phyloP scores from a whole-genome alignment of 768 basidiomycete genomes.

The Boletellus ananas region DNA sequence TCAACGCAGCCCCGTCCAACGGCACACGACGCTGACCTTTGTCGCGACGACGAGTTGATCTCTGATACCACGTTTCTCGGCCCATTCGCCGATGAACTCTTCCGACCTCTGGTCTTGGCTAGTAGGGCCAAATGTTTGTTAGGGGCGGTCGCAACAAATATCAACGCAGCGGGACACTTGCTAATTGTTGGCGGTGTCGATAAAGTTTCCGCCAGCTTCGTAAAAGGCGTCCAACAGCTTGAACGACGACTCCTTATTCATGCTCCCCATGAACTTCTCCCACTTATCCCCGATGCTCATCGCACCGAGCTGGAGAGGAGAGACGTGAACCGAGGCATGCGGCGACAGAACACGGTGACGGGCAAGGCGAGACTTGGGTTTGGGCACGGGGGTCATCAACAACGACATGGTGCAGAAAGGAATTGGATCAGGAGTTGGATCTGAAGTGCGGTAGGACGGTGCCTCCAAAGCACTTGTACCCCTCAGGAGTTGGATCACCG shows the following conservation, averaged over 20 bases:
- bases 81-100: conserved; percentile 50
- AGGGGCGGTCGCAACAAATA: too few relatives aligned
- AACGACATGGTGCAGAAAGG: background rate
- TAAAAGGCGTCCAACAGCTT: conserved; percentile 44
- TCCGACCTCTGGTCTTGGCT: conserved; percentile 57
- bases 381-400: conserved; percentile 16
- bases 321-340: conserved; percentile 43
- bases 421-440: too few relatives aligned
- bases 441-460: too few relatives aligned
- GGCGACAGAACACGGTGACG: conserved; percentile 38
- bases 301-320: conserved; percentile 45
- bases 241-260: conserved; percentile 41
- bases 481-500: too few relatives aligned
- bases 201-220: conserved; percentile 47
- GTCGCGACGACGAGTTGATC: conserved; percentile 50
- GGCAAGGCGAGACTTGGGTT: conserved; percentile 32
- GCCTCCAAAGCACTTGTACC: too few relatives aligned
- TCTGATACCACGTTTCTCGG: conserved; percentile 37
- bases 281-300: conserved; percentile 46
- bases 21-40: conserved; percentile 26
- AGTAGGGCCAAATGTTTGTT: background rate
- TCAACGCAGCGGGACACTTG: conserved; percentile 6
- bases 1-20: background rate
- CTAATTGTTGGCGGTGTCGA: conserved; percentile 49
- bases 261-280: conserved; percentile 32